Evolutionary conservation across 345 rosid species (phyloP).

Genomic region (Pistacia integerrima): DNA sequence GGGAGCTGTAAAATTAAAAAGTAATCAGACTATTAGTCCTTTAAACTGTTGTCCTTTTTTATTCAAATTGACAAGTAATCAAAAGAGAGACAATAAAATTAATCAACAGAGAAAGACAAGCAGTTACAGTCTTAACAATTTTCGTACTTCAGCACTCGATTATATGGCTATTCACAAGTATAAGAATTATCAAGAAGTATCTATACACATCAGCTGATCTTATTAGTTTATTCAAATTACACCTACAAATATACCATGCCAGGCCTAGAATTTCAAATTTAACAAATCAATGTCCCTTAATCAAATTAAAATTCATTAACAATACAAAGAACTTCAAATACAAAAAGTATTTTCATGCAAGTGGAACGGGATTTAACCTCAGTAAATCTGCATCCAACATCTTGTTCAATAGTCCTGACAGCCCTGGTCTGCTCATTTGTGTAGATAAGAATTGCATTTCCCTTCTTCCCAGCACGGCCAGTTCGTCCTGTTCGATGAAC

Average conservation of each 20-base stretch:
- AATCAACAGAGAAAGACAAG: too few species aligned
- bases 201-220: neutral
- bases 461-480: conserved; percentile 99
- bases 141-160: neutral
- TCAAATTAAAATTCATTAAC: neutral
- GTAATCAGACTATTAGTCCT: conserved; percentile 6
- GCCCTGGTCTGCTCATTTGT: conserved; percentile 68
- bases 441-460: conserved; percentile 82
- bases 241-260: neutral
- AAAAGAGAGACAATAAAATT: too few species aligned
- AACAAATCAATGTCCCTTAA: neutral
- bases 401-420: conserved; percentile 70
- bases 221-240: neutral
- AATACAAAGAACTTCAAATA: neutral
- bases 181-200: too few species aligned
- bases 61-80: too few species aligned
- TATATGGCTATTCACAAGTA: neutral
- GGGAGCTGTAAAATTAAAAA: conserved; percentile 61
- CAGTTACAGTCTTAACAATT: neutral
- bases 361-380: conserved; percentile 52
- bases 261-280: neutral
- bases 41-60: too few species aligned
- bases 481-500: conserved; percentile 99
- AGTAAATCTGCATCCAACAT: conserved; percentile 81
- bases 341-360: neutral